Evolutionary conservation across 305 asterid genomes (phyloP), one percentile per base, ranked within the genome.

Genomic region (Striga hermonthica): DNA sequence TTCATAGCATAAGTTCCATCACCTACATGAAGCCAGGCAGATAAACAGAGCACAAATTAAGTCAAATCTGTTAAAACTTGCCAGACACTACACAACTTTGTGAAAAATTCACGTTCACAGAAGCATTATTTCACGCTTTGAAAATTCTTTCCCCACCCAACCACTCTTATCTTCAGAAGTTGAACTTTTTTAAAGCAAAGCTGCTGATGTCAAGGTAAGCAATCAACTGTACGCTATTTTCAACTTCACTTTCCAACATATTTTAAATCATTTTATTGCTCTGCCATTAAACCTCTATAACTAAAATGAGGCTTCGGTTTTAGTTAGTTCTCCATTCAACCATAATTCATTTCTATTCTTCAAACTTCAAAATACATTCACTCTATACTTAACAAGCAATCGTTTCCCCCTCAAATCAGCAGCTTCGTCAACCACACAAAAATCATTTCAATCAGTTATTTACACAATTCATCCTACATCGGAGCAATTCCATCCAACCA

Each of bases 1-100:
- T 94, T 94, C 96, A 94, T 84, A 8, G 99, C 97, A 76, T 94
- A 94, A 44, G 95, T 90, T 66, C 99, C 99, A 79, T 94, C 97
- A 64, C 71, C 99, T 94, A 83, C 74, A 77, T 65, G 71, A 61
- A 70, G 64, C 57, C 66, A 56, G 22, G 54, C 63, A 74, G 56
- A 62, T 15, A 59, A 38, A 65, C 43, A 52, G 31, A 22, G 57
- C 16, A 66, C 70, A 66, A 37, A 71, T 62, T 59, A 65, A 68
- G 68, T 59, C 12, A 57, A 11, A 4, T 57, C 9, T 55, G 31
- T 22, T 22, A 22, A 28, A 75, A 66, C 16, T 64, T 36, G 62
- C 57, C 31, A 22, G 31, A 22, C 31, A 22, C 31, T 22, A 22
- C 31, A 1, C 31, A 22, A 22, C 1, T 22, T 22, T 22, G 31